Conservation (phyloP, 768 basidiomycete species). For the Suillus subalutaceus region DNA sequence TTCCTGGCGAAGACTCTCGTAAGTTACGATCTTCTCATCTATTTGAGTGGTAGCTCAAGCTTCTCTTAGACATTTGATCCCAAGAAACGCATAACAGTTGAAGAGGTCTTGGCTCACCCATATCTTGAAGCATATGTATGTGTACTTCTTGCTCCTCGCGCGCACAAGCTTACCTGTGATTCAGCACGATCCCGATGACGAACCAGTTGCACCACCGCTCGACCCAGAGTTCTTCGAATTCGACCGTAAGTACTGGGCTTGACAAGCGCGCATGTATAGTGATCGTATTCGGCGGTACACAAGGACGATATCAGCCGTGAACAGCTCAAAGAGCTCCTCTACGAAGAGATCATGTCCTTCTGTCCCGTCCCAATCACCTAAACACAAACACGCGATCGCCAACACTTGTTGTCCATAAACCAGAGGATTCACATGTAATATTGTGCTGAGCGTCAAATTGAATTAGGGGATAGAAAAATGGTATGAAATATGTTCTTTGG, state of each 20-base stretch:
- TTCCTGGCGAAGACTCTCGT: conserved; percentile 86
- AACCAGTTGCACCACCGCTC: conserved; percentile 93
- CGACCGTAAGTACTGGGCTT: conserved; percentile 62
- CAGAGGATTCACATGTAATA: neutral
- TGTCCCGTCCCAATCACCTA: conserved; percentile 59
- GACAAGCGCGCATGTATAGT: neutral
- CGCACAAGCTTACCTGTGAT: conserved; percentile 13
- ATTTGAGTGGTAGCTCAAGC: neutral
- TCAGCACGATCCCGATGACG: conserved; percentile 94
- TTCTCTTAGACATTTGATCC: conserved; percentile 87
- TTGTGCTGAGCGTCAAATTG: neutral
- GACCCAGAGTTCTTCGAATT: conserved; percentile 98
- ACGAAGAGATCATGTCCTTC: conserved; percentile 95
- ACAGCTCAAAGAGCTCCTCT: conserved; percentile 91
- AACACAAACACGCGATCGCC: neutral
- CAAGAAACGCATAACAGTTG: conserved; percentile 93
- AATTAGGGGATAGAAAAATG: neutral
- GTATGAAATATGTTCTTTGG: conserved; percentile 9
- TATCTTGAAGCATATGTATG: conserved; percentile 91
- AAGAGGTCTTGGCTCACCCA: conserved; percentile 92
- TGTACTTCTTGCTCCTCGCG: conserved; percentile 10
- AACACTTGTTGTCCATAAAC: neutral
- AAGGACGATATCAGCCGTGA: conserved; percentile 96
- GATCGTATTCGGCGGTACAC: conserved; percentile 57
- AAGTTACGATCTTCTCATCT: conserved; percentile 20